Percentiles rank a stretch among this genome's conserved stretches.
Conservation (phyloP, 2,329 filamentous ascomycete species). For the Aspergillus ibericus region DNA sequence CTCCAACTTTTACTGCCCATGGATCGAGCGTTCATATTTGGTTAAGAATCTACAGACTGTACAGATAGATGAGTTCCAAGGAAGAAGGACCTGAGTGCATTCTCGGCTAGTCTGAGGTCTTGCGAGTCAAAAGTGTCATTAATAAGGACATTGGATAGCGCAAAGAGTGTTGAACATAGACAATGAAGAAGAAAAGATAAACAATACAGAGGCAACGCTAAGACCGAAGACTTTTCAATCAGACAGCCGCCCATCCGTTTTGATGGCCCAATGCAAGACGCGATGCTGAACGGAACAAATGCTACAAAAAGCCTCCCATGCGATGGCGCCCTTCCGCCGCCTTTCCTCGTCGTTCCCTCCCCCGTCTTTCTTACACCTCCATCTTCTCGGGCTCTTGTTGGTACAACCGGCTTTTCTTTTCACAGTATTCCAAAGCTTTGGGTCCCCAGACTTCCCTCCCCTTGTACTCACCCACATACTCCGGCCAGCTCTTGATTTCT, state of each 20-base stretch:
- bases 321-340: conserved; percentile 1
- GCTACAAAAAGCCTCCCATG: conserved; percentile 17
- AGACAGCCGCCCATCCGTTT: conserved; percentile 29
- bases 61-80: too few species aligned
- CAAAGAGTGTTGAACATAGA: neutral
- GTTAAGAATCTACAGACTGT: too few species aligned
- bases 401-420: conserved; percentile 21
- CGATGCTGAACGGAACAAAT: conserved; percentile 14
- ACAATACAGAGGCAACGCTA: conserved; percentile 11
- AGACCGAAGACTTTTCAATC: conserved; percentile 19
- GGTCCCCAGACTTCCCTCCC: conserved; percentile 46
- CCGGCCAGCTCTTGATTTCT: conserved; percentile 49
- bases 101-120: neutral
- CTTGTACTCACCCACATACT: conserved; percentile 48
- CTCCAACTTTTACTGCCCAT: too few species aligned
- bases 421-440: conserved; percentile 39
- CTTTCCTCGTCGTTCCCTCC: conserved; percentile 12
- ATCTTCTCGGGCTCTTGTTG: conserved; percentile 13
- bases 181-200: conserved; percentile 6
- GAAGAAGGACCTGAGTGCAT: neutral
- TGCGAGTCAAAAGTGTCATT: neutral
- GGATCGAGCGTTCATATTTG: too few species aligned
- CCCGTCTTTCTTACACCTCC: conserved; percentile 17
- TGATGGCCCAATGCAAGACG: conserved; percentile 13
- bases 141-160: neutral